Evolutionary conservation across 78 protist genomes (phyloP).

Genomic region (Dictyostelium capitatum): DNA sequence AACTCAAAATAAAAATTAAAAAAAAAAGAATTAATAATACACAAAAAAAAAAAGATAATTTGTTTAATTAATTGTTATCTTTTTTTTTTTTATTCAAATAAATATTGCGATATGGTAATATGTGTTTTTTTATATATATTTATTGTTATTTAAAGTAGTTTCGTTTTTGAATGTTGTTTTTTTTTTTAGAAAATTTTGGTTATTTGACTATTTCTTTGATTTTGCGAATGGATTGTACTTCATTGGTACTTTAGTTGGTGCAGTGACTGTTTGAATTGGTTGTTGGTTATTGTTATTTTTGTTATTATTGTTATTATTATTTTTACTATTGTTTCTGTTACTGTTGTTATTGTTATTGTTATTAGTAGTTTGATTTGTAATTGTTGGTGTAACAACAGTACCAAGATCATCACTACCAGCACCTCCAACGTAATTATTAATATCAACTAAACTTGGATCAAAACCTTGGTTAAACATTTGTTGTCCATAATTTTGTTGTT

Average conservation of each 20-base stretch:
- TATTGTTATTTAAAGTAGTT: too few relatives aligned
- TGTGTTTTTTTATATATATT: too few relatives aligned
- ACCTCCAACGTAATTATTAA: constrained; percentile 8
- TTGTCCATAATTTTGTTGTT: too few relatives aligned
- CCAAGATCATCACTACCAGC: not conserved
- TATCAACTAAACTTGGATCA: constrained; percentile 18
- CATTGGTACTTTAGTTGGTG: not conserved
- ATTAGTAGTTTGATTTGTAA: not conserved
- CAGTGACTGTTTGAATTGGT: not conserved
- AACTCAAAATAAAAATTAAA: too few relatives aligned
- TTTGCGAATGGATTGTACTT: constrained; percentile 68
- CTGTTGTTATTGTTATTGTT: not conserved
- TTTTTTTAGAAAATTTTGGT: too few relatives aligned
- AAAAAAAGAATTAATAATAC: too few relatives aligned
- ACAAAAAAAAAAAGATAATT: too few relatives aligned
- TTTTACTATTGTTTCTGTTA: not conserved
- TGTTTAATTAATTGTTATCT: too few relatives aligned
- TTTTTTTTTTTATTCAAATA: too few relatives aligned
- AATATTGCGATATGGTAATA: too few relatives aligned
- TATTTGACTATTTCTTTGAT: constrained; percentile 33
- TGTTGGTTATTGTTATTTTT: not conserved
- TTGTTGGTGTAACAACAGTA: not conserved
- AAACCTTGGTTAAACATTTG: too few relatives aligned
- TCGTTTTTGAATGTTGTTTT: too few relatives aligned
- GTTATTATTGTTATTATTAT: not conserved